Base-by-base conservation (phyloP, 345 rosid genomes). In the Carallia brachiata region DNA sequence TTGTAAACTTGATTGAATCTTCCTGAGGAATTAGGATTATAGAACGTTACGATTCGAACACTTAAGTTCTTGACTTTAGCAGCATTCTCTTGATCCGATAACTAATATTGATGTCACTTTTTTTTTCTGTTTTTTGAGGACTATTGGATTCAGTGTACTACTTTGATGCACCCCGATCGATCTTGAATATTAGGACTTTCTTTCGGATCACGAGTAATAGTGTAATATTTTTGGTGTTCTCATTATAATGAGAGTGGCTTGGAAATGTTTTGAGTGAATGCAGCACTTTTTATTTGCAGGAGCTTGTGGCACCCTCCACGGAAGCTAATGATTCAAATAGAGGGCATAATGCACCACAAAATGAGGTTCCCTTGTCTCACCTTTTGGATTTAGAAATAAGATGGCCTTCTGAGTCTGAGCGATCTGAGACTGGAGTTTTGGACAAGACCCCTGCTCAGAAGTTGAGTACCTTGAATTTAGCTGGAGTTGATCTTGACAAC, bases 311-410 rank as follows among this genome's bases (percentile, higher is more conserved):
- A 63, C 75, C 78, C 32, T 34, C 80, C 8, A 67, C 78, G 3
- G 87, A 82, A 37, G 82, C 61, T 48, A 75, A 77, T 39, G 82
- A 62, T 63, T 77, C 78, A 23, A 81, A 72, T 61, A 73, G 84
- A 78, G 84, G 87, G 61, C 80, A 68, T 63, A 80, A 56, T 36
- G 66, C 68, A 5, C 68, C 67, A 0, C 74, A 66, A 44, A 77
- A 84, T 44, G 84, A 74, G 70, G 8, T 87, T 73, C 68, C 80
- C 2, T 37, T 95, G 71, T 85, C 89, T 52, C 83, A 89, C 73
- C 65, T 90, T 71, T 79, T 95, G 63, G 89, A 87, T 85, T 82
- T 95, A 53, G 89, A 92, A 76, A 70, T 92, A 23, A 79, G 57
- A 59, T 92, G 92, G 94, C 78, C 81, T 71, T 61, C 85, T 6